Conservation (phyloP, 768 basidiomycete species). For the Crucibulum laeve region DNA sequence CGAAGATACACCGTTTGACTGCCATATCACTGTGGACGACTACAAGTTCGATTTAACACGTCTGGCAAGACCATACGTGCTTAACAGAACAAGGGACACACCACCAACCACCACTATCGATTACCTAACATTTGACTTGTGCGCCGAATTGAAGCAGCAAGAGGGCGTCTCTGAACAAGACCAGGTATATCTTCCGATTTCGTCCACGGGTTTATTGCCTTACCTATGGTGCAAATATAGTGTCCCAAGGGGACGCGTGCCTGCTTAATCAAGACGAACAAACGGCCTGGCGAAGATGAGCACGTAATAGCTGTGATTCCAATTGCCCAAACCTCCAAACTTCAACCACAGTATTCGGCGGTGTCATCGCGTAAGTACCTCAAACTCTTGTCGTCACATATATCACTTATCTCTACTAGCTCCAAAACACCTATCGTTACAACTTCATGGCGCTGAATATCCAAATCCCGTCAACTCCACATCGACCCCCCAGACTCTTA, state of each 20-base stretch:
- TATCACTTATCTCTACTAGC: conserved; percentile 29
- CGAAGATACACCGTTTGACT: conserved; percentile 47
- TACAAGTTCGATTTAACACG: conserved; percentile 56
- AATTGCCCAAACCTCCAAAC: conserved; percentile 42
- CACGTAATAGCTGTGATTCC: conserved; percentile 74
- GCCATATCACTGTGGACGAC: conserved; percentile 36
- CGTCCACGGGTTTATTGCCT: conserved; percentile 3
- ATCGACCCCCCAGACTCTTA: conserved; percentile 52
- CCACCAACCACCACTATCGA: conserved; percentile 66
- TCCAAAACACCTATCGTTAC: conserved; percentile 48
- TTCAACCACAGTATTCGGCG: conserved; percentile 23
- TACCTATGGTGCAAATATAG: conserved; percentile 28
- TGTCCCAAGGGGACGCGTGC: conserved; percentile 67
- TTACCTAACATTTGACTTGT: conserved; percentile 62
- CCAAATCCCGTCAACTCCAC: conserved; percentile 42
- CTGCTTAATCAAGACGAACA: conserved; percentile 68
- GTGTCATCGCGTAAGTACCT: conserved; percentile 9
- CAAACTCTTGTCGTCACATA: background rate
- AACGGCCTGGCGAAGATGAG: conserved; percentile 48
- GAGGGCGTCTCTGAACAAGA: conserved; percentile 49
- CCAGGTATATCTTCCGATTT: conserved; percentile 49
- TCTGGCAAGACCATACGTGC: conserved; percentile 46
- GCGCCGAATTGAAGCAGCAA: conserved; percentile 47
- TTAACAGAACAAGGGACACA: conserved; percentile 46
- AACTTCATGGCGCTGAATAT: conserved; percentile 58